Evolutionary conservation across 768 basidiomycete species (phyloP), one percentile per base, ranked within the genome.

Genomic region (Clavaria fumosa): DNA sequence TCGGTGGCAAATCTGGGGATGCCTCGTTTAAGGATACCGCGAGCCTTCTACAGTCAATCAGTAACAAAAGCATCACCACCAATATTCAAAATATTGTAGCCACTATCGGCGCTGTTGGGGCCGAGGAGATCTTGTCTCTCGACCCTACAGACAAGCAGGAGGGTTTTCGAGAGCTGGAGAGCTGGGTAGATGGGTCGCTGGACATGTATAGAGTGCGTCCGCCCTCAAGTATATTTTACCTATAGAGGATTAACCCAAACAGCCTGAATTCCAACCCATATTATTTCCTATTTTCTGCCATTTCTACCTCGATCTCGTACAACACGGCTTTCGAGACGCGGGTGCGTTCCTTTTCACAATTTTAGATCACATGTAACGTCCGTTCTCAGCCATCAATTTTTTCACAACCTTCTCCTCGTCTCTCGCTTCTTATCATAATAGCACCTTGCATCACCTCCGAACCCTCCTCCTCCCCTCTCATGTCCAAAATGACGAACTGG

Each of bases 261-360:
- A 97, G 83, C 86, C 88, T 38, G 91, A 99, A 57, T 82, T 99
- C 48, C 70, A 83, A 31, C 90, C 86, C 31, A 80, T 99, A 23
- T 60, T 95, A 11, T 95, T 90, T 52, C 95, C 95, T 2, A 83
- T 99, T 44, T 97, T 96, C 53, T 88, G 84, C 35, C 89, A 99
- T 57, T 96, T 96, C 53, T 96, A 93, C 55, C 66, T 99, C 21
- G 93, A 96, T 54, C 69, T 99, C 34, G 76, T 97, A 33, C 79
- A 89, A 48, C 75, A 78, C 35, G 89, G 86, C 7, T 88, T 84
- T 56, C 78, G 82, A 51, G 82, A 86, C 52, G 82, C 90, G 45
- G 91, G 91, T 81, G 52, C 44, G 77, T 59, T 34, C 14, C 30
- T 21, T 34, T 32, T 31, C 30, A 38, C 12, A 31, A 5, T 20